Percentiles rank a stretch among this genome's conserved stretches.
These are phyloP conservation scores for Serendipita sp. DNA, from an alignment of 768 basidiomycete genomes.

Conservation along the genomic window DNA sequence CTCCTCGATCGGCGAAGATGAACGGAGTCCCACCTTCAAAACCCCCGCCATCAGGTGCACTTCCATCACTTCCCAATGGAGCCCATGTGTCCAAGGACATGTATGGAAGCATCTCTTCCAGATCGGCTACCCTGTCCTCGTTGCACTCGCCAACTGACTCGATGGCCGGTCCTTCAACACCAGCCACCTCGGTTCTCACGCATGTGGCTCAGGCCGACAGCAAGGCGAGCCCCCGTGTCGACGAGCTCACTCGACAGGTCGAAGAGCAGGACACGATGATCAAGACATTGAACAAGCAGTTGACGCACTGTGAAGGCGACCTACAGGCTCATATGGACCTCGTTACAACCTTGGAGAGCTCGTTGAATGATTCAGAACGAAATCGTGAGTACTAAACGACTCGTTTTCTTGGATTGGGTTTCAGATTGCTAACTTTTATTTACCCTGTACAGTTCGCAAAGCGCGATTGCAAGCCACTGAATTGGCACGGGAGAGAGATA, in stretches of 20 bases:
- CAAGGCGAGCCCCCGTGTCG: slow-evolving; percentile 42
- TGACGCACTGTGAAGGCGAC: slow-evolving; percentile 85
- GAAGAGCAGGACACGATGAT: slow-evolving; percentile 84
- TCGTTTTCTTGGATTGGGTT: neutral
- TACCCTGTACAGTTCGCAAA: slow-evolving; percentile 51
- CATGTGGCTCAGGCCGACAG: slow-evolving; percentile 27
- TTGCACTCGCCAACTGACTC: slow-evolving; percentile 51
- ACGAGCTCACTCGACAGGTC: slow-evolving; percentile 57
- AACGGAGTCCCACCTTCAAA: slow-evolving; percentile 52
- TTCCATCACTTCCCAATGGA: slow-evolving; percentile 55
- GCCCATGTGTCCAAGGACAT: slow-evolving; percentile 26
- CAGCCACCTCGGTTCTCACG: slow-evolving; percentile 21
- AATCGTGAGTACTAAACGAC: slow-evolving; percentile 43
- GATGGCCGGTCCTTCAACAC: slow-evolving; percentile 28
- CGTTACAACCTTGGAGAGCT: slow-evolving; percentile 66
- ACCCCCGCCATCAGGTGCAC: slow-evolving; percentile 73
- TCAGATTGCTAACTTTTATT: slow-evolving; percentile 7
- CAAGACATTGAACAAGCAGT: slow-evolving; percentile 82
- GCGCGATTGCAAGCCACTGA: slow-evolving; percentile 89
- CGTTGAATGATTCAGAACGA: slow-evolving; percentile 82
- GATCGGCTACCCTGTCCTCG: slow-evolving; percentile 29
- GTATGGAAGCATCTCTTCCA: slow-evolving; percentile 43
- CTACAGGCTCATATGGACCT: slow-evolving; percentile 84
- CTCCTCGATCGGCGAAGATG: slow-evolving; percentile 25
- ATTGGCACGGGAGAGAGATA: slow-evolving; percentile 71